Conservation (phyloP, 2,329 filamentous ascomycete species). For the Cytospora mali region DNA sequence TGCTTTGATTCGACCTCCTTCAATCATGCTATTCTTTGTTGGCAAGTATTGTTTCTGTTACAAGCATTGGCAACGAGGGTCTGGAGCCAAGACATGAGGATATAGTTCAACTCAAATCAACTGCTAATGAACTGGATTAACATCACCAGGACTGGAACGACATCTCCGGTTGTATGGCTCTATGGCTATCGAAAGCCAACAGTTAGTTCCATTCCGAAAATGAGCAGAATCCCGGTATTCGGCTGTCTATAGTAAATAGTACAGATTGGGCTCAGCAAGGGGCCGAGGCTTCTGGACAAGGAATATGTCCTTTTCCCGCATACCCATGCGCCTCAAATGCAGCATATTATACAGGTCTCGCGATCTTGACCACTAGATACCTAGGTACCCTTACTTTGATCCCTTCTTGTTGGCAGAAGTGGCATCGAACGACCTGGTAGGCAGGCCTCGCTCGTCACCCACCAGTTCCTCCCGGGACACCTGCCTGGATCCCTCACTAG, state of each 20-base stretch:
- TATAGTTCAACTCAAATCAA: neutral
- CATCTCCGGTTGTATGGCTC: too few relatives aligned
- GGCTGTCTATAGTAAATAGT: neutral
- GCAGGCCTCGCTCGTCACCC: constrained; percentile 26
- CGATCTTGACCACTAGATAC: neutral
- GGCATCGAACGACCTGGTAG: constrained; percentile 37
- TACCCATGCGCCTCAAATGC: constrained; percentile 28
- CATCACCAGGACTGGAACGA: neutral
- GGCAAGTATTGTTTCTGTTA: neutral
- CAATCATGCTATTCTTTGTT: neutral
- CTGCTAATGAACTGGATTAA: neutral
- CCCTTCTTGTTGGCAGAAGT: constrained; percentile 37
- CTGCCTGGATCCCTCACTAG: neutral
- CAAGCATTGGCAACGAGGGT: neutral
- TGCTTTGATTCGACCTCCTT: constrained; percentile 2
- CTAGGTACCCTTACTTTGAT: constrained; percentile 6
- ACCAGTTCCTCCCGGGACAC: constrained; percentile 8
- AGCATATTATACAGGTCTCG: constrained; percentile 33
- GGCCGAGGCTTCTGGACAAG: neutral
- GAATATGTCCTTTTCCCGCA: neutral
- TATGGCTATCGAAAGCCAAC: neutral
- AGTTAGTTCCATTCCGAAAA: too few relatives aligned
- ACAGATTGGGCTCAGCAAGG: neutral
- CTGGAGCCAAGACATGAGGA: neutral
- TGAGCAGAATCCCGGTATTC: neutral